Evolutionary conservation across 345 rosid species (phyloP).

Genomic region (Arabidopsis suecica): DNA sequence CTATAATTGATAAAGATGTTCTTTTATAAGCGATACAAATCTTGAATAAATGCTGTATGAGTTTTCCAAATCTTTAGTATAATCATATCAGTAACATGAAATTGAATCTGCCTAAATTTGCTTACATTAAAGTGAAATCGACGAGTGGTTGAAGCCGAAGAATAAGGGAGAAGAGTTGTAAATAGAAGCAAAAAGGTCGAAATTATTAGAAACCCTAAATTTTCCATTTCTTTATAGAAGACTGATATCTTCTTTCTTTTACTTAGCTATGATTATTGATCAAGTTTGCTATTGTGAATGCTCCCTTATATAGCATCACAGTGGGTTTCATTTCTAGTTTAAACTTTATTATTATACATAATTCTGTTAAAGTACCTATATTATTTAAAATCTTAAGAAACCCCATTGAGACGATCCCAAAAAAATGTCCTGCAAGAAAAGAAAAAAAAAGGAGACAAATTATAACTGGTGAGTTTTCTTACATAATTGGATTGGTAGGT

Average conservation of each 20-base stretch:
- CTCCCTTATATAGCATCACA: constrained; percentile 39
- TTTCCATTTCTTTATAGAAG: constrained; percentile 28
- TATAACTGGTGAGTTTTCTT: constrained; percentile 1
- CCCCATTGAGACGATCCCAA: not conserved
- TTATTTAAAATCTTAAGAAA: constrained; percentile 5
- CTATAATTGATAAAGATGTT: not conserved
- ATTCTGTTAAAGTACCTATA: constrained; percentile 12
- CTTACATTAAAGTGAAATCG: constrained; percentile 59
- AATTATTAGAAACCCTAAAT: constrained; percentile 12
- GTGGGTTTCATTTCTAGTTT: constrained; percentile 8
- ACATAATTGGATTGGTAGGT: constrained; percentile 35
- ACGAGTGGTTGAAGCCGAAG: constrained; percentile 43
- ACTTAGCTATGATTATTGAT: constrained; percentile 28
- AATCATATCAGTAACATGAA: not conserved
- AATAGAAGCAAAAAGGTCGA: constrained; percentile 31
- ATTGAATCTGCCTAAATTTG: not conserved
- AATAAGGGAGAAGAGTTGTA: constrained; percentile 36
- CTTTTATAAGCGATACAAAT: not conserved
- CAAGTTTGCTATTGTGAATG: not conserved
- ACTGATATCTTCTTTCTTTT: not conserved
- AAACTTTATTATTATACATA: not conserved
- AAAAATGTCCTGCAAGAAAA: constrained; percentile 7
- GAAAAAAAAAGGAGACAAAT: not conserved
- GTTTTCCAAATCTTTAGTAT: too few relatives aligned
- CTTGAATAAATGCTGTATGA: not conserved